Conservation (phyloP, 768 basidiomycete species). For the Mycena albidolilacea region DNA sequence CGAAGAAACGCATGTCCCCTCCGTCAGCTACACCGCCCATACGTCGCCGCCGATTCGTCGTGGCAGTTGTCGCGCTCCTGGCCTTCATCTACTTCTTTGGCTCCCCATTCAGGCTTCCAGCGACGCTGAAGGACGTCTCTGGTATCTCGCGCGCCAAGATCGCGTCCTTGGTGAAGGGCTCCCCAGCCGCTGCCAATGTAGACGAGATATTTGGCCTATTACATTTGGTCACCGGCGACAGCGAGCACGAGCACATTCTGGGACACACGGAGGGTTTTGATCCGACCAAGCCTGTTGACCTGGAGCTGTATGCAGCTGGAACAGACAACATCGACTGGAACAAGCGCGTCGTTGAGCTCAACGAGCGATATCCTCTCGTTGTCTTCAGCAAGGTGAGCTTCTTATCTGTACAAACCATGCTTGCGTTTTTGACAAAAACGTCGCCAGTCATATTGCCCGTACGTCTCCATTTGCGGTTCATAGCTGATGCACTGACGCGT, state of each 20-base stretch:
- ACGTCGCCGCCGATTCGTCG: conserved; percentile 64
- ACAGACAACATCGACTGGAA: conserved; percentile 61
- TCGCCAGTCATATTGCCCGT: conserved; percentile 82
- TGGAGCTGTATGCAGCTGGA: conserved; percentile 69
- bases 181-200: conserved; percentile 48
- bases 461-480: conserved; percentile 45
- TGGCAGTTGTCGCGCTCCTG: conserved; percentile 55
- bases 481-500: conserved; percentile 1
- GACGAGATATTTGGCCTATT: conserved; percentile 83
- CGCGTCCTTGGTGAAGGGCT: conserved; percentile 52
- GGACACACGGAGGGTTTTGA: conserved; percentile 59
- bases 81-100: conserved; percentile 58
- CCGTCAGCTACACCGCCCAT: conserved; percentile 41
- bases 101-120: conserved; percentile 59
- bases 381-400: conserved; percentile 85
- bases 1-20: conserved; percentile 23
- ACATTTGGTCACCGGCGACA: conserved; percentile 70
- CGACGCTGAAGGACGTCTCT: conserved; percentile 50
- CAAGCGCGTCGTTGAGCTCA: conserved; percentile 57
- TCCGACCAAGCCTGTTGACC: conserved; percentile 61
- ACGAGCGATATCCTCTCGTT: conserved; percentile 72
- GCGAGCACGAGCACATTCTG: conserved; percentile 57
- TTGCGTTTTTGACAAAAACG: conserved; percentile 1
- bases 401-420: not conserved
- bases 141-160: conserved; percentile 58